A percentile compares a stretch with the other conserved stretches of the same genome.
phyloP scores from a whole-genome alignment of 2,329 filamentous ascomycete species.

The Cryphonectria japonica region DNA sequence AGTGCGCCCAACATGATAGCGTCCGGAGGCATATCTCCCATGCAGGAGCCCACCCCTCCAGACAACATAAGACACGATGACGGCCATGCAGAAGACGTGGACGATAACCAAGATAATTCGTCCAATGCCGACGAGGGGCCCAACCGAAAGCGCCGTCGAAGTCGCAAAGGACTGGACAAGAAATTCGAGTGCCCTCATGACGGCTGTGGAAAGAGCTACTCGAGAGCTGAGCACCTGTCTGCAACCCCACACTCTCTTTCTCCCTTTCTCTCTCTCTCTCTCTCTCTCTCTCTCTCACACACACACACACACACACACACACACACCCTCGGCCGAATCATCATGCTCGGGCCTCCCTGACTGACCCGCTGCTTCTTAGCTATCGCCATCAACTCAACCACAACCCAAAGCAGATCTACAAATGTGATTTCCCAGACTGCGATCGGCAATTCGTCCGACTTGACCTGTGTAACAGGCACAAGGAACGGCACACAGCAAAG shows the following conservation, averaged over 20 bases:
- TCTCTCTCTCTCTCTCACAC: background rate
- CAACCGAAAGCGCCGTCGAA: constrained; percentile 66
- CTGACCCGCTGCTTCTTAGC: constrained; percentile 41
- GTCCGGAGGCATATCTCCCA: constrained; percentile 47
- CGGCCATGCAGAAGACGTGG: constrained; percentile 42
- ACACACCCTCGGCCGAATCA: background rate
- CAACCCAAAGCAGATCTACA: constrained; percentile 92
- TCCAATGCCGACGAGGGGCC: constrained; percentile 57
- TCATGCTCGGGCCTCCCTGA: background rate
- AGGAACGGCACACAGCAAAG: constrained; percentile 79
- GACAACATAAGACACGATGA: constrained; percentile 47
- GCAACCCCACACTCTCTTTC: constrained; percentile 36
- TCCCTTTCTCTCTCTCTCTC: background rate
- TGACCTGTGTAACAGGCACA: constrained; percentile 85
- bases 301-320: too few species aligned
- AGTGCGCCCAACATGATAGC: constrained; percentile 44
- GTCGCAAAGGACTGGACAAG: constrained; percentile 79
- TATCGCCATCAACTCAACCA: constrained; percentile 96
- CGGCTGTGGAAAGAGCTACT: constrained; percentile 95
- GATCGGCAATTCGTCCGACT: constrained; percentile 89
- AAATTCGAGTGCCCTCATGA: constrained; percentile 82
- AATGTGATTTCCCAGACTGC: constrained; percentile 91
- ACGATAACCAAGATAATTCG: constrained; percentile 50
- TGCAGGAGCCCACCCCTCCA: constrained; percentile 47
- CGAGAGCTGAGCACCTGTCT: constrained; percentile 91